Conservation (phyloP, 1,284 basidiomycete genomes). For the Thecaphora frezii region DNA sequence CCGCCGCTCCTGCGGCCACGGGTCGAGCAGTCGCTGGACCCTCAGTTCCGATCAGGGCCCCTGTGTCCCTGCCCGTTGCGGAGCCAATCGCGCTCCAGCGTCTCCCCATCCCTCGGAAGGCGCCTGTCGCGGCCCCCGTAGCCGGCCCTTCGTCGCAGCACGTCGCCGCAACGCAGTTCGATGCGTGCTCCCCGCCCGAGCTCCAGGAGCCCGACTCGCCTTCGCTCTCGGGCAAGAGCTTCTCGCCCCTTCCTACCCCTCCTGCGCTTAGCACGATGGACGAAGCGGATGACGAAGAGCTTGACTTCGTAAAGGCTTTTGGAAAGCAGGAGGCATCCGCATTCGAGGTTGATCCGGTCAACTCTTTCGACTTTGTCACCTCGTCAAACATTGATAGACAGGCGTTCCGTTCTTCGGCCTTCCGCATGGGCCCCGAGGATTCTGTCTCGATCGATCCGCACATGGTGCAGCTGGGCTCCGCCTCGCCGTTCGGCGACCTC, state of each 20-base stretch:
- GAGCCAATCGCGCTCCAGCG: not conserved
- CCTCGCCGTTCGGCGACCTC: conserved; percentile 1
- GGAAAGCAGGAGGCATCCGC: conserved; percentile 17
- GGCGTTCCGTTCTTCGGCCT: conserved; percentile 27
- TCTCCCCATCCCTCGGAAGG: not conserved
- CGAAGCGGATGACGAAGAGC: conserved; percentile 16
- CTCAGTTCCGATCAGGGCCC: no score
- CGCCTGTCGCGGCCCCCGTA: not conserved
- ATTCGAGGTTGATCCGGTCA: conserved; percentile 5
- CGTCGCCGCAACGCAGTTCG: not conserved
- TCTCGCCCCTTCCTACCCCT: conserved; percentile 22
- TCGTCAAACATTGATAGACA: conserved; percentile 18
- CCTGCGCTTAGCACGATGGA: conserved; percentile 17
- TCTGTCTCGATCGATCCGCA: conserved; percentile 38
- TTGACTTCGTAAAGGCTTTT: conserved; percentile 23
- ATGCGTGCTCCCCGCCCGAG: conserved; percentile 20
- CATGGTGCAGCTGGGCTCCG: conserved; percentile 17
- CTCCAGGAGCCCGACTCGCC: conserved; percentile 26
- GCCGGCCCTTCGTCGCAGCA: no score
- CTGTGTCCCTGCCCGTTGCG: not conserved
- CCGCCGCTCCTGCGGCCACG: not conserved
- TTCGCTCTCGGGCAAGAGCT: conserved; percentile 20
- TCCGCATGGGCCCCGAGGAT: conserved; percentile 21
- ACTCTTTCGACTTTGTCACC: not conserved
- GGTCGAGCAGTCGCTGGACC: no score